These are phyloP conservation scores for Phytopythium cucurbitacearum DNA, from an alignment of 352 stramenopile genomes.

Conservation along the genomic window DNA sequence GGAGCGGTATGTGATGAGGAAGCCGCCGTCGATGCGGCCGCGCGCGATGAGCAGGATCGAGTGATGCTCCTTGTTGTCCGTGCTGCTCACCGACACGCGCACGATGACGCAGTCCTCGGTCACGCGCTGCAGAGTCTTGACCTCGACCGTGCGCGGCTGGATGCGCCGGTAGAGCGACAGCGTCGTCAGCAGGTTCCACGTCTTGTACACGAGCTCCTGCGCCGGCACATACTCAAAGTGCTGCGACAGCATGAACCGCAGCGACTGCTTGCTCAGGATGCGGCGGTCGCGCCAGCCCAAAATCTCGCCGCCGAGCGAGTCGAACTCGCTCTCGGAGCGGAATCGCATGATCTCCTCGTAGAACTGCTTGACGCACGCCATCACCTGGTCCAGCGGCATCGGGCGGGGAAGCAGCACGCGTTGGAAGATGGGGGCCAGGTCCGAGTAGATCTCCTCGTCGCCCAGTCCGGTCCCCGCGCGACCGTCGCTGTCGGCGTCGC, in stretches of 20 bases:
- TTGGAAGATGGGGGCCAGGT: constrained; percentile 41
- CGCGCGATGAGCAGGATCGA: constrained; percentile 57
- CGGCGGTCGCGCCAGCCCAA: constrained; percentile 53
- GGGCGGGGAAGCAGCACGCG: constrained; percentile 37
- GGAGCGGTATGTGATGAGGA: constrained; percentile 63
- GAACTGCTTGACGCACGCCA: constrained; percentile 43
- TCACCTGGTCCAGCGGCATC: constrained; percentile 30
- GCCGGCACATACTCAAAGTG: constrained; percentile 38
- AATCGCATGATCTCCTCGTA: constrained; percentile 65
- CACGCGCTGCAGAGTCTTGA: constrained; percentile 52
- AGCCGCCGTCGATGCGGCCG: constrained; percentile 54
- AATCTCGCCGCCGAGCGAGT: constrained; percentile 37
- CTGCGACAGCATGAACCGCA: constrained; percentile 68
- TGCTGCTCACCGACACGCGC: constrained; percentile 33
- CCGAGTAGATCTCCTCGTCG: constrained; percentile 7
- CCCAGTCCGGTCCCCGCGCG: too few relatives aligned
- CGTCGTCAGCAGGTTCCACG: constrained; percentile 57
- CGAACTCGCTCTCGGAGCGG: constrained; percentile 31
- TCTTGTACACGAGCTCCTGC: constrained; percentile 61
- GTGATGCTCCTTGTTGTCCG: constrained; percentile 30
- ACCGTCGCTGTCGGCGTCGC: constrained; percentile 6
- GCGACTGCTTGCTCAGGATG: constrained; percentile 24
- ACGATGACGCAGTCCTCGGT: constrained; percentile 61
- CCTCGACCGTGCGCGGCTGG: constrained; percentile 47
- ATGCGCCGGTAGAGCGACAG: constrained; percentile 48